phyloP scores from a whole-genome alignment of 2,329 filamentous ascomycete species.

The Venturia nashicola region DNA sequence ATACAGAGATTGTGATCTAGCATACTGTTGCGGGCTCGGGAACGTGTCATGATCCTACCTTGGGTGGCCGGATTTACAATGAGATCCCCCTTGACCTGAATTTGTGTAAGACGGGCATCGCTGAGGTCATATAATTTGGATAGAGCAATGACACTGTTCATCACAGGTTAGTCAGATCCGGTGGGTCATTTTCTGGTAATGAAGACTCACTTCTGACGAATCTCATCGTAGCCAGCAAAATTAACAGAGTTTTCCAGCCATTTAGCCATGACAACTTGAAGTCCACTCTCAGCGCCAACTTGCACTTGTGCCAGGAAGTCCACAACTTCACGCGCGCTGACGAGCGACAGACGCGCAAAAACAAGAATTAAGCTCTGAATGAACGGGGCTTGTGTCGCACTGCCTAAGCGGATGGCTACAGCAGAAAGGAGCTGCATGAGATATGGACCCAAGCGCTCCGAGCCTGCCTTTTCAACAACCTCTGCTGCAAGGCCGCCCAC shows the following conservation, averaged over 20 bases:
- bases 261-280: constrained; percentile 81
- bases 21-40: constrained; percentile 71
- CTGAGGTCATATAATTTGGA: constrained; percentile 83
- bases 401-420: constrained; percentile 72
- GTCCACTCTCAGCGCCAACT: constrained; percentile 66
- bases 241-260: constrained; percentile 96
- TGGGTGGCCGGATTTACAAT: constrained; percentile 62
- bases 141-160: constrained; percentile 68
- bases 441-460: constrained; percentile 81
- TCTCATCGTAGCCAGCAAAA: constrained; percentile 97
- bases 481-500: constrained; percentile 90
- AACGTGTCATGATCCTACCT: constrained; percentile 76
- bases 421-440: constrained; percentile 78
- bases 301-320: constrained; percentile 80
- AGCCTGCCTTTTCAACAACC: constrained; percentile 87
- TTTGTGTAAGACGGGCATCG: constrained; percentile 65
- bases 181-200: background rate
- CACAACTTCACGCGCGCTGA: constrained; percentile 77
- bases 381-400: constrained; percentile 73
- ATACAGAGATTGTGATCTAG: constrained; percentile 14
- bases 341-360: constrained; percentile 79
- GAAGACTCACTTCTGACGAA: constrained; percentile 74
- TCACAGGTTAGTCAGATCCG: constrained; percentile 13
- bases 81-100: constrained; percentile 82
- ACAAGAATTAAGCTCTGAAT: constrained; percentile 94